Base-by-base conservation (phyloP, 2,329 filamentous ascomycete genomes). In the Didymosphaeria variabile region DNA sequence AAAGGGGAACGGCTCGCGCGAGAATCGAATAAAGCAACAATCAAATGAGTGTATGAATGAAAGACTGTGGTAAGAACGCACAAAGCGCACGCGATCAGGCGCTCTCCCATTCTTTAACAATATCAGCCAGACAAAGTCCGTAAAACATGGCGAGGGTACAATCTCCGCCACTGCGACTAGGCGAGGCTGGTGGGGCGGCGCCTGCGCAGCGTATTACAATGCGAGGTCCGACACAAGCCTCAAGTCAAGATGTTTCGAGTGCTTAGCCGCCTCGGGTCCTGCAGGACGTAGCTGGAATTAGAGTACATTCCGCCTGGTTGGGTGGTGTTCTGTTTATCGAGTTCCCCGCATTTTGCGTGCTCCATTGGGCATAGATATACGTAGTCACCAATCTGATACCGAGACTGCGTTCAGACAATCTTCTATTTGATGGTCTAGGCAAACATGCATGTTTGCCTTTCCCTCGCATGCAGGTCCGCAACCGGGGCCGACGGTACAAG, bases 81-180 rank as follows among this genome's bases (percentile, higher is more conserved):
- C 32, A 52, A 29, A 26, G 32, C 36, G 21, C 38, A 44, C 23
- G 23, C 21, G 23, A 32, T 32, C 36, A 44, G 51, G 51, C 51
- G 15, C 36, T 21, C 23, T 23, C 13, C 36, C 50, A 42, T 44
- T 36, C 31, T 54, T 54, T 31, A 44, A 54, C 21, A 54, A 19
- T 4, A 19, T n/a, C 17, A 17, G 17, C 12, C 17, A 40, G 23
- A 36, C 15, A 12, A 54, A 45, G 52, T 55, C 52, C 52, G 52
- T 55, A 44, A 55, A 44, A 44, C 52, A 31, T 15, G 13, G 26
- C 5, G 23, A 15, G 26, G 5, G 26, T 44, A 34, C 52, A 55
- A 55, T 55, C 38, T 55, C 52, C 52, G 52, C 38, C 17, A 21
- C 38, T 8, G 23, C 45, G 23, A 47, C 23, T 47, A 47, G 23